phyloP scores from a whole-genome alignment of 1,284 basidiomycete species.

The Schizopora paradoxa region DNA sequence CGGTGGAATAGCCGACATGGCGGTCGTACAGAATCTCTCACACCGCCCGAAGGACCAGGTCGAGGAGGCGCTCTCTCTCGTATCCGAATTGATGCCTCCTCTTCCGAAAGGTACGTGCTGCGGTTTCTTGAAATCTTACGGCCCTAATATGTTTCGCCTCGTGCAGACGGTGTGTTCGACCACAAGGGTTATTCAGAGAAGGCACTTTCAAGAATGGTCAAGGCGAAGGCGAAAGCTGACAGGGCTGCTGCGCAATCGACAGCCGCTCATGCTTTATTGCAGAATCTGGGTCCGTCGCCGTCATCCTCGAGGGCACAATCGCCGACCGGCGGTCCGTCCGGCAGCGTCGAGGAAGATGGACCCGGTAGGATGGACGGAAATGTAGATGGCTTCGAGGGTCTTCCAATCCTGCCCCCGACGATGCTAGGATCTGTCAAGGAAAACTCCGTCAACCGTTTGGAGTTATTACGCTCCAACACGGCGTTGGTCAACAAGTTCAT shows the following conservation, averaged over 20 bases:
- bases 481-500: slow-evolving; percentile 79
- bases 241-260: slow-evolving; percentile 60
- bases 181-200: slow-evolving; percentile 87
- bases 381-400: too few relatives aligned
- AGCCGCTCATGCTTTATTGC: slow-evolving; percentile 30
- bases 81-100: slow-evolving; percentile 88
- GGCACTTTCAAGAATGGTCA: slow-evolving; percentile 64
- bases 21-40: slow-evolving; percentile 94
- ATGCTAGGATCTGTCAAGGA: slow-evolving; percentile 30
- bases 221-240: slow-evolving; percentile 74
- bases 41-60: slow-evolving; percentile 96
- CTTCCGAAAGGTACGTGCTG: slow-evolving; percentile 70
- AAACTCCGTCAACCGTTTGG: slow-evolving; percentile 50
- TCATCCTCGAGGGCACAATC: slow-evolving; percentile 19
- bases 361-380: too few relatives aligned
- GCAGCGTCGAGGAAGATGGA: slow-evolving; percentile 20
- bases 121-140: slow-evolving; percentile 10
- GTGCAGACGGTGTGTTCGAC: slow-evolving; percentile 87
- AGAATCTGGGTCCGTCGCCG: slow-evolving; percentile 27
- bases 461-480: slow-evolving; percentile 69
- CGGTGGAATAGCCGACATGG: slow-evolving; percentile 89
- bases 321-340: slow-evolving; percentile 20
- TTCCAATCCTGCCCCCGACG: slow-evolving; percentile 8
- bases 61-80: slow-evolving; percentile 83
- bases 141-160: slow-evolving; percentile 15